Evolutionary conservation across 139 green algal species (phyloP).

Genomic region (Ulvella scutata): DNA sequence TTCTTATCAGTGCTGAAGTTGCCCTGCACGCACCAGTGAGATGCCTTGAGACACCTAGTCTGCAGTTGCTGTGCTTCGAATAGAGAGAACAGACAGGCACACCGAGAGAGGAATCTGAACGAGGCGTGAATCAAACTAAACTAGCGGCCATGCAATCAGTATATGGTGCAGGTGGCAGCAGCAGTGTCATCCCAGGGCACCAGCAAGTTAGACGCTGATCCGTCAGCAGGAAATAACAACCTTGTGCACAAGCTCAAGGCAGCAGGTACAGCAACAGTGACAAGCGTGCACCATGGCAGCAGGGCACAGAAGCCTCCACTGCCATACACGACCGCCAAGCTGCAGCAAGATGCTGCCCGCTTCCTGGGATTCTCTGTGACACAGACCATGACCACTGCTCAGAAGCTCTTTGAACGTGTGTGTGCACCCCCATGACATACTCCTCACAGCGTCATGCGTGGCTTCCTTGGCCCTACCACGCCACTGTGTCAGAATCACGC

Average conservation of each 20-base stretch:
- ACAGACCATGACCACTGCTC: constrained; percentile 70
- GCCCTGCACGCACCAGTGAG: too few relatives aligned
- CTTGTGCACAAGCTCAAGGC: background rate
- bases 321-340: constrained; percentile 73
- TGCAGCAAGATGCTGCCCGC: constrained; percentile 75
- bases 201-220: background rate
- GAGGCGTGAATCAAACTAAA: too few relatives aligned
- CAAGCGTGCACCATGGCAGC: background rate
- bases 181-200: background rate
- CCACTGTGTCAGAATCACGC: too few relatives aligned
- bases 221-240: background rate
- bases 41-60: too few relatives aligned
- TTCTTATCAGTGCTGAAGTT: too few relatives aligned
- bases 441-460: background rate
- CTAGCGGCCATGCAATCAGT: too few relatives aligned
- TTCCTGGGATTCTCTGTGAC: constrained; percentile 44
- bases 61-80: too few relatives aligned
- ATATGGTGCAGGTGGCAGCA: background rate
- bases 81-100: too few relatives aligned
- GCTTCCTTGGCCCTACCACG: background rate
- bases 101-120: too few relatives aligned
- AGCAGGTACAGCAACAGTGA: background rate
- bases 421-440: background rate
- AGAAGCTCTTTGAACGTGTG: constrained; percentile 77
- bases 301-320: constrained; percentile 23